Percentiles rank a stretch among this genome's conserved stretches.
These are phyloP conservation scores for Davidsoniella australis DNA, from an alignment of 2,329 filamentous ascomycete species.

Conservation along the genomic window DNA sequence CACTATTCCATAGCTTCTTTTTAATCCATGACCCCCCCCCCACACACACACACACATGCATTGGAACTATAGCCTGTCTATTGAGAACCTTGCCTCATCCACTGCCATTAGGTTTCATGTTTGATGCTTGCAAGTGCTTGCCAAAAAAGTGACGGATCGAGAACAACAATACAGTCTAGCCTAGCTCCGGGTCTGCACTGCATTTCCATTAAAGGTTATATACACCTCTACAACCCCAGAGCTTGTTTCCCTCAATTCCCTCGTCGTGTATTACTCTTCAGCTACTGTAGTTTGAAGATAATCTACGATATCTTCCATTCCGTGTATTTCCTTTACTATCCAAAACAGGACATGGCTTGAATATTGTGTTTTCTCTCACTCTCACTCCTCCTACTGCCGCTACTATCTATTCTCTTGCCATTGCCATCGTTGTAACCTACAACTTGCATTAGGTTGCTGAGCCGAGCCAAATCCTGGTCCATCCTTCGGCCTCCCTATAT, in stretches of 20 bases:
- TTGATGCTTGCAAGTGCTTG: neutral
- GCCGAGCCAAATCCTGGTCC: no score
- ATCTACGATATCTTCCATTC: no score
- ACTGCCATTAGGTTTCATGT: constrained; percentile 7
- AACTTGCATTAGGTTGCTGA: no score
- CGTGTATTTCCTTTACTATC: no score
- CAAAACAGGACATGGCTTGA: no score
- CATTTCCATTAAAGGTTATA: constrained; percentile 9
- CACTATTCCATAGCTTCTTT: neutral
- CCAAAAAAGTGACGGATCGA: neutral
- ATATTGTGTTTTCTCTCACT: no score
- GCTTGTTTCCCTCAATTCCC: neutral
- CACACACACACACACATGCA: neutral
- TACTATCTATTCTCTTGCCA: no score
- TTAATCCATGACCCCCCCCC: neutral
- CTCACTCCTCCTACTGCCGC: no score
- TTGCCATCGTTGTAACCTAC: no score
- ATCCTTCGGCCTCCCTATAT: no score
- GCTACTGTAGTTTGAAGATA: no score
- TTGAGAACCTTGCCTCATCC: constrained; percentile 3
- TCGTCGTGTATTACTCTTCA: no score
- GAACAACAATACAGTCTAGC: neutral
- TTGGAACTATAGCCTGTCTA: constrained; percentile 1
- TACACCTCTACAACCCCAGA: constrained; percentile 8
- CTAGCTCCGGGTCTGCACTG: neutral